Evolutionary conservation across 306 rosid species (phyloP).

Genomic region (Cyamopsis tetragonoloba): DNA sequence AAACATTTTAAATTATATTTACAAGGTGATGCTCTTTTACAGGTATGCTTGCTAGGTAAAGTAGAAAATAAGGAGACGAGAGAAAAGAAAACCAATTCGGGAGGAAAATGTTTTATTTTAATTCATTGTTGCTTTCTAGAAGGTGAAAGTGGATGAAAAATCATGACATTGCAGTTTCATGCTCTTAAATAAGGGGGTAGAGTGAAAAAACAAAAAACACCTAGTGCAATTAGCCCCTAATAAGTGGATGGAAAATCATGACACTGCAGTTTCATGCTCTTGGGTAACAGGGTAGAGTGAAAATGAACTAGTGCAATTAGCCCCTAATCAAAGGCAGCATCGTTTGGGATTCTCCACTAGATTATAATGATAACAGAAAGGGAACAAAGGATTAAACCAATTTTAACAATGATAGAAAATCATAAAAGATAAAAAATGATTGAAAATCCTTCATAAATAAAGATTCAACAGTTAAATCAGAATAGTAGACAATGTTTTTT

Average conservation of each 20-base stretch:
- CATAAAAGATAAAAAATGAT: too few species aligned
- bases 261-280: slow-evolving; percentile 9
- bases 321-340: neutral
- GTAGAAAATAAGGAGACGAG: neutral
- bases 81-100: neutral
- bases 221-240: too few species aligned
- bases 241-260: slow-evolving; percentile 7
- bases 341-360: neutral
- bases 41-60: neutral
- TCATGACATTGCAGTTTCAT: neutral
- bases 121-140: neutral
- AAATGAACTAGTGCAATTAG: neutral
- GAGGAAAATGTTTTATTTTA: neutral
- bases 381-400: neutral
- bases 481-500: neutral
- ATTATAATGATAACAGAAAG: neutral
- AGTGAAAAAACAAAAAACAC: too few species aligned
- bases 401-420: neutral
- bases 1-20: slow-evolving; percentile 9
- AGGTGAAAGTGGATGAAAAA: slow-evolving; percentile 11
- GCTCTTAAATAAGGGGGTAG: neutral
- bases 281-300: neutral
- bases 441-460: neutral
- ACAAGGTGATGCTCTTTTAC: slow-evolving; percentile 2
- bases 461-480: neutral